Base-by-base conservation (phyloP, 441 rosid species). In the Macaranga tanarius region DNA sequence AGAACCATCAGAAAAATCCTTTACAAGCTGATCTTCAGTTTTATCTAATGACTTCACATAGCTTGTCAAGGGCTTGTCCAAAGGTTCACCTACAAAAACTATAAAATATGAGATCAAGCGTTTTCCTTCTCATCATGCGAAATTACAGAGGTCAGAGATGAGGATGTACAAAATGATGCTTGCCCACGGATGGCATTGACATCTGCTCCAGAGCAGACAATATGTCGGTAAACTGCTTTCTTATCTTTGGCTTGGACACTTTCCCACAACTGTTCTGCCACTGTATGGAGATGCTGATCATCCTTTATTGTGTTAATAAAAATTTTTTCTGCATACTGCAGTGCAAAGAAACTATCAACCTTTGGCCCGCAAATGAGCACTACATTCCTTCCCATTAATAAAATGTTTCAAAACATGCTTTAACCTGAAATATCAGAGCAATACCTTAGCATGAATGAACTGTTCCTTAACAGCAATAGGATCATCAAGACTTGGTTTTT, bases 391-490 rank as follows among this genome's bases (percentile, higher is more conserved):
- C 56, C 28, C 11, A 12, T 22, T 20, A 56, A 16, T 45, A 31
- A 57, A 20, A 38, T 25, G 57, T 63, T 45, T 22, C 20, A 64
- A 65, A 20, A 9, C 15, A 59, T 26, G 54, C 38, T 34, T 25
- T 26, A 59, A 31, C 20, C n/a, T 26, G 16, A 56, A 75, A 64
- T 63, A 22, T 71, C 12, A 28, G 61, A 70, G 20, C 26, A 54
- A 74, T 81, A 96, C 99, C 97, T 96, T 96, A 26, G 96, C 95
- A 61, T 92, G 97, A 72, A 93, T 95, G 79, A 89, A 95, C 84
- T 89, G 78, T 84, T 95, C 99, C 87, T 93, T 91, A 25, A 89
- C 86, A 58, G 96, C 79, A 67, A 92, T 87, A 28, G 90, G 84
- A 84, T 96, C 99, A 77, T 80, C 75, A 44, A 62, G 80, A 76